A percentile compares a stretch with the other conserved stretches of the same genome.
phyloP scores from a whole-genome alignment of 495 filamentous ascomycete species.

The Bathelium albidoporum region DNA sequence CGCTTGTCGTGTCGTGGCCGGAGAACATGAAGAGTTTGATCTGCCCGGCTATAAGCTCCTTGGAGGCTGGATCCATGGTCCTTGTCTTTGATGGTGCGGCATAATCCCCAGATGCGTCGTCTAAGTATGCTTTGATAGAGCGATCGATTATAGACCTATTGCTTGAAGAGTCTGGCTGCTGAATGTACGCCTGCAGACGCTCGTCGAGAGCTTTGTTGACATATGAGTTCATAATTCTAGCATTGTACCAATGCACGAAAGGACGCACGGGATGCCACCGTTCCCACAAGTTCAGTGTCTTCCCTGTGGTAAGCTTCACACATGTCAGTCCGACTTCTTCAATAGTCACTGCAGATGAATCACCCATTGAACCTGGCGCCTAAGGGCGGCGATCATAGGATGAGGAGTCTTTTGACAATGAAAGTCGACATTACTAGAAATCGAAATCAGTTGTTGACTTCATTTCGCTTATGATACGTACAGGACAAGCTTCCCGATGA shows the following conservation, averaged over 20 bases:
- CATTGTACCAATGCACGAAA: constrained; percentile 25
- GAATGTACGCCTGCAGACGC: constrained; percentile 17
- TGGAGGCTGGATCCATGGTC: constrained; percentile 22
- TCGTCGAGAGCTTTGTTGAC: constrained; percentile 28
- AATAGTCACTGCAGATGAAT: not conserved
- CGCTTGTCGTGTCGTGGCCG: constrained; percentile 33
- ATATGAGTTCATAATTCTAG: constrained; percentile 27
- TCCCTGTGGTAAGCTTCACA: constrained; percentile 12
- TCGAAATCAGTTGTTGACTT: not conserved
- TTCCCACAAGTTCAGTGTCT: constrained; percentile 16
- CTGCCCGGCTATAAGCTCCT: constrained; percentile 21
- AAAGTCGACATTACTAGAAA: constrained; percentile 17
- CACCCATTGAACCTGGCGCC: constrained; percentile 22
- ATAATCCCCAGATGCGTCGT: constrained; percentile 3
- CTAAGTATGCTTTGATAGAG: constrained; percentile 27
- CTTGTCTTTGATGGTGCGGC: not conserved
- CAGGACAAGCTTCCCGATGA: constrained; percentile 35
- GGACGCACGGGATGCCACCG: constrained; percentile 19
- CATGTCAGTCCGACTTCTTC: not conserved
- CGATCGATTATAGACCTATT: constrained; percentile 26
- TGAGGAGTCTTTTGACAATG: constrained; percentile 27
- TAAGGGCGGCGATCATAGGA: constrained; percentile 26
- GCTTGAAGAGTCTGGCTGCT: not conserved
- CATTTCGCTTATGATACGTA: constrained; percentile 5
- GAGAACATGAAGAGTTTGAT: constrained; percentile 36